A percentile compares a stretch with the other conserved stretches of the same genome.
Evolutionary conservation across 2,329 filamentous ascomycete species (phyloP).

Genomic region (Arthrobotrys musiformis): DNA sequence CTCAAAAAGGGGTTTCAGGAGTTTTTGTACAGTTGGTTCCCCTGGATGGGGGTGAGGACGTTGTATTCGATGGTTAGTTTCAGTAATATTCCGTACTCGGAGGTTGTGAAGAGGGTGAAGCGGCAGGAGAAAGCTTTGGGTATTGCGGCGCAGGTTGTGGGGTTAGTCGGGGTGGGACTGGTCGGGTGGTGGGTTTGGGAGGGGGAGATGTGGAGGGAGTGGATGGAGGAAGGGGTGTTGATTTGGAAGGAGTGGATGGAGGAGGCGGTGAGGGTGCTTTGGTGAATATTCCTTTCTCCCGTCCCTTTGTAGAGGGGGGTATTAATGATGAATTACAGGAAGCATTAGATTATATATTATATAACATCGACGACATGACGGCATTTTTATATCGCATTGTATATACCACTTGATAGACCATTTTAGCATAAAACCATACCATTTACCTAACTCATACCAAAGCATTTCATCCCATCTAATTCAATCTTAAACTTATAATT

Average conservation of each 20-base stretch:
- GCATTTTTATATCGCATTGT: not conserved
- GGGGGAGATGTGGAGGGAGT: constrained; percentile 43
- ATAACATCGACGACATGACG: not conserved
- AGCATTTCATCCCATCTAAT: too few species aligned
- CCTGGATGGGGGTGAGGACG: constrained; percentile 84
- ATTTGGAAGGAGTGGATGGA: constrained; percentile 34
- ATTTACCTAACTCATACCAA: too few species aligned
- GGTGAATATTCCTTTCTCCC: not conserved
- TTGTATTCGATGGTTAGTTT: constrained; percentile 95
- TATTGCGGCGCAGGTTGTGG: constrained; percentile 63
- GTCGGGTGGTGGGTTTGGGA: constrained; percentile 20
- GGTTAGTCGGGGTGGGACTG: constrained; percentile 59
- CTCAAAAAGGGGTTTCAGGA: constrained; percentile 89
- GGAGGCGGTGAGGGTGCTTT: constrained; percentile 34
- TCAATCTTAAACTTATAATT: too few species aligned
- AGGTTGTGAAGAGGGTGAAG: constrained; percentile 77
- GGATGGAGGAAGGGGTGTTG: not conserved
- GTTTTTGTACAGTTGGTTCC: constrained; percentile 78
- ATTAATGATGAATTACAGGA: not conserved
- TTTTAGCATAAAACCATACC: too few species aligned
- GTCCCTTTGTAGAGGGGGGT: not conserved
- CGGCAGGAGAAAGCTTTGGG: constrained; percentile 74
- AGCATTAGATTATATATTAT: not conserved
- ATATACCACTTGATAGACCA: not conserved
- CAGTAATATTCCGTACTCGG: constrained; percentile 88